Percentiles rank a stretch among this genome's conserved stretches.
Conservation (phyloP, 352 stramenopile species). For the Pythium oligandrum region DNA sequence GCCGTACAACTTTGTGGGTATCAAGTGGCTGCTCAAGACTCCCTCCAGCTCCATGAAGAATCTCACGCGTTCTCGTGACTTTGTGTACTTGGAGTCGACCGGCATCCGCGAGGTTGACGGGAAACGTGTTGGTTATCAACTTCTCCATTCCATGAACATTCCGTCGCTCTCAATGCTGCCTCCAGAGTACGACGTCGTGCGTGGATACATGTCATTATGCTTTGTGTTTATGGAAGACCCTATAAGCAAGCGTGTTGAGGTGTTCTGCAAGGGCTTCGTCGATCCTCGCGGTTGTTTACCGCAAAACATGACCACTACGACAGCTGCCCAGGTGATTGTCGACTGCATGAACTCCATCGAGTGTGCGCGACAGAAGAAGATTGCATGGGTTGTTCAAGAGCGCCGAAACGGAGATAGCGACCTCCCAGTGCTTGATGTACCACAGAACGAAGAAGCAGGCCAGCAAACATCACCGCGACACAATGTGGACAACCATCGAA, state of each 20-base stretch:
- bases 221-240: slow-evolving; percentile 25
- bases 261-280: slow-evolving; percentile 35
- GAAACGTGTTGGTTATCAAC: slow-evolving; percentile 19
- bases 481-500: too few species aligned
- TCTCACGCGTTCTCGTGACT: slow-evolving; percentile 23
- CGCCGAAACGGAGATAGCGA: not conserved
- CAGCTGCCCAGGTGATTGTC: slow-evolving; percentile 21
- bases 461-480: too few species aligned
- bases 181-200: slow-evolving; percentile 19
- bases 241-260: slow-evolving; percentile 11
- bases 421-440: not conserved
- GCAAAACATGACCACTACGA: slow-evolving; percentile 14
- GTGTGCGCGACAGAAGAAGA: slow-evolving; percentile 22
- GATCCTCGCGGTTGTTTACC: slow-evolving; percentile 24
- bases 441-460: too few species aligned
- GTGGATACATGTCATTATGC: slow-evolving; percentile 28
- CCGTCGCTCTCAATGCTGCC: slow-evolving; percentile 13
- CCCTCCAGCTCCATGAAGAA: slow-evolving; percentile 14
- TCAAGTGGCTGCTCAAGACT: slow-evolving; percentile 29
- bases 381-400: slow-evolving; percentile 18
- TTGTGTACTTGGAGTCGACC: slow-evolving; percentile 24
- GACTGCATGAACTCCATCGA: slow-evolving; percentile 12
- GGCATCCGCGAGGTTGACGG: slow-evolving; percentile 8
- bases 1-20: slow-evolving; percentile 24
- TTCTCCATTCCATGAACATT: slow-evolving; percentile 34